phyloP scores from a whole-genome alignment of 768 basidiomycete species.

The Agaricus sinodeliciosus region DNA sequence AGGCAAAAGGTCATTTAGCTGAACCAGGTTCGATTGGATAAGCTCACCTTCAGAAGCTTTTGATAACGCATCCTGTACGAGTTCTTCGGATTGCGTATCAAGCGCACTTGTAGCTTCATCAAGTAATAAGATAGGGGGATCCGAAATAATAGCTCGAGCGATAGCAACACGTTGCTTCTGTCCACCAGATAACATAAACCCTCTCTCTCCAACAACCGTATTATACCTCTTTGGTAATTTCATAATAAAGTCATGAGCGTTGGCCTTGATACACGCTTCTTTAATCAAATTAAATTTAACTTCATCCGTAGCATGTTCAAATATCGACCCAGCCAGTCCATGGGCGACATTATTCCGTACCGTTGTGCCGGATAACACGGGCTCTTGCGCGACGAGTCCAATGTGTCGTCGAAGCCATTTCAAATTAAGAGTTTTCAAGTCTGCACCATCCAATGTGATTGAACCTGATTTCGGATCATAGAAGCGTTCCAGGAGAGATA shows the following conservation, averaged over 20 bases:
- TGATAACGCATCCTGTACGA: constrained; percentile 79
- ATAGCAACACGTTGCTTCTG: constrained; percentile 80
- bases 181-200: constrained; percentile 68
- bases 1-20: constrained; percentile 27
- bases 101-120: constrained; percentile 78
- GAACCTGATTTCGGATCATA: constrained; percentile 63
- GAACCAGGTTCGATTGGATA: constrained; percentile 24
- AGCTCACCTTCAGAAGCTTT: constrained; percentile 54
- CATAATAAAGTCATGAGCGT: constrained; percentile 70
- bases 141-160: constrained; percentile 73
- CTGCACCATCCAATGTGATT: constrained; percentile 60
- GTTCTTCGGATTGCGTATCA: constrained; percentile 70
- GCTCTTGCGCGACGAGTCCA: constrained; percentile 76
- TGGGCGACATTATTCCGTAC: constrained; percentile 69
- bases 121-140: constrained; percentile 68
- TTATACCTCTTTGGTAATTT: constrained; percentile 71
- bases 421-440: constrained; percentile 61
- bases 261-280: constrained; percentile 72
- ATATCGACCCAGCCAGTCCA: constrained; percentile 62
- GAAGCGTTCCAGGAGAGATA: constrained; percentile 73
- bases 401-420: constrained; percentile 75
- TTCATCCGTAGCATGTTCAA: constrained; percentile 53
- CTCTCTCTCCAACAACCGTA: constrained; percentile 77
- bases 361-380: constrained; percentile 67
- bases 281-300: constrained; percentile 65